These are phyloP conservation scores for Aspergillus pseudonomiae DNA, from an alignment of 2,329 filamentous ascomycete species.

Conservation along the genomic window DNA sequence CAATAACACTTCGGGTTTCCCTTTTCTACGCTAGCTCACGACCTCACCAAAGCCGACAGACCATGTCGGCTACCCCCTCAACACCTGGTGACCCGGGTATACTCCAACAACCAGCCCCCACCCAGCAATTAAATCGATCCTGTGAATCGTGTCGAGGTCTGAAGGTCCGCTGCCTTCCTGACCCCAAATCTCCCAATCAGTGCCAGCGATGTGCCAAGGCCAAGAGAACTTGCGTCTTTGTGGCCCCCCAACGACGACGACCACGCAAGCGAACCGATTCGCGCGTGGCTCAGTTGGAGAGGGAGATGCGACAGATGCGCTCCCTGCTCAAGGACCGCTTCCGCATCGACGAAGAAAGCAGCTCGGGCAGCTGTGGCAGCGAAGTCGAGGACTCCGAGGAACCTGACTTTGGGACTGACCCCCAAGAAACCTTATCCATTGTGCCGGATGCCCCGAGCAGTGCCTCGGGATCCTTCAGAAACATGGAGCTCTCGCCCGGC, in stretches of 20 bases:
- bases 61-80: slow-evolving; percentile 31
- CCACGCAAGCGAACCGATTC: slow-evolving; percentile 42
- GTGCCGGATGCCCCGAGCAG: slow-evolving; percentile 26
- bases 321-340: slow-evolving; percentile 38
- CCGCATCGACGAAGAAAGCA: slow-evolving; percentile 32
- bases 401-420: slow-evolving; percentile 25
- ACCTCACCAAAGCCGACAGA: slow-evolving; percentile 10
- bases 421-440: slow-evolving; percentile 22
- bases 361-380: slow-evolving; percentile 31
- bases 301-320: slow-evolving; percentile 43
- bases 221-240: slow-evolving; percentile 37
- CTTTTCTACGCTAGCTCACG: background rate
- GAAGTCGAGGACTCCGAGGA: slow-evolving; percentile 28
- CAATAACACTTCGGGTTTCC: background rate
- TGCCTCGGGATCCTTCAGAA: slow-evolving; percentile 24
- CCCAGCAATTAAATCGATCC: slow-evolving; percentile 39
- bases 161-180: slow-evolving; percentile 42
- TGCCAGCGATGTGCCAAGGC: slow-evolving; percentile 42
- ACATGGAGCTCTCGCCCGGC: slow-evolving; percentile 31
- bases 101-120: slow-evolving; percentile 22
- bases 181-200: slow-evolving; percentile 33
- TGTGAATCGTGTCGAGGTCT: slow-evolving; percentile 42
- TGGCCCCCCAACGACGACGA: slow-evolving; percentile 40
- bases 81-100: slow-evolving; percentile 22
- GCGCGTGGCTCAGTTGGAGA: slow-evolving; percentile 40